Conservation (phyloP, 148 eudicot species). For the Selenicereus undatus region DNA sequence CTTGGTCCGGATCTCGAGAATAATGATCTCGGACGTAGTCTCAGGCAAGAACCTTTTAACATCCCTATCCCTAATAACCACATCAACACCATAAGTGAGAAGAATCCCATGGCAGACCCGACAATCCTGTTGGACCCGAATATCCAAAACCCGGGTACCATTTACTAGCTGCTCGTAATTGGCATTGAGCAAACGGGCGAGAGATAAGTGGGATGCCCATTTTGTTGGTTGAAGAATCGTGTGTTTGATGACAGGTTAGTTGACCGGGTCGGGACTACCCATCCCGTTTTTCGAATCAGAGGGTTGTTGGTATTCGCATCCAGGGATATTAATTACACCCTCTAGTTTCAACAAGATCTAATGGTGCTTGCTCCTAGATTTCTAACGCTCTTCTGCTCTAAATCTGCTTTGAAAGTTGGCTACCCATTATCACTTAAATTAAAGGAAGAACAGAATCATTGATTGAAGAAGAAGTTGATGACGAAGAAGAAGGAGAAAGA, state of each 20-base stretch:
- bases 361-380: conserved; percentile 48
- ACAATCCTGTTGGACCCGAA: conserved; percentile 72
- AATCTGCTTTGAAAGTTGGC: conserved; percentile 52
- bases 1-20: conserved; percentile 84
- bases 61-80: conserved; percentile 49
- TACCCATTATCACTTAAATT: conserved; percentile 47
- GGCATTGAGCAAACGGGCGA: conserved; percentile 91
- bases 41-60: conserved; percentile 66
- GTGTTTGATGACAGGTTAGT: conserved; percentile 54
- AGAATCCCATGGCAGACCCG: conserved; percentile 81
- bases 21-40: conserved; percentile 71
- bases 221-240: conserved; percentile 81
- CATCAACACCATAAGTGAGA: conserved; percentile 55
- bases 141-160: conserved; percentile 66
- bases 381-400: conserved; percentile 43
- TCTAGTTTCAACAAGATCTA: conserved; percentile 37
- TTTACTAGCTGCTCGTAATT: conserved; percentile 63
- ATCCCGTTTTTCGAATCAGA: conserved; percentile 81
- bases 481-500: conserved; percentile 12
- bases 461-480: background rate
- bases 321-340: conserved; percentile 60
- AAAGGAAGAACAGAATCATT: too few relatives aligned
- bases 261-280: conserved; percentile 52
- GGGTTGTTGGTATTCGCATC: conserved; percentile 49
- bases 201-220: conserved; percentile 70